Base-by-base conservation (phyloP, 192 early-diverging fungal species). In the Umbelopsis vinacea region DNA sequence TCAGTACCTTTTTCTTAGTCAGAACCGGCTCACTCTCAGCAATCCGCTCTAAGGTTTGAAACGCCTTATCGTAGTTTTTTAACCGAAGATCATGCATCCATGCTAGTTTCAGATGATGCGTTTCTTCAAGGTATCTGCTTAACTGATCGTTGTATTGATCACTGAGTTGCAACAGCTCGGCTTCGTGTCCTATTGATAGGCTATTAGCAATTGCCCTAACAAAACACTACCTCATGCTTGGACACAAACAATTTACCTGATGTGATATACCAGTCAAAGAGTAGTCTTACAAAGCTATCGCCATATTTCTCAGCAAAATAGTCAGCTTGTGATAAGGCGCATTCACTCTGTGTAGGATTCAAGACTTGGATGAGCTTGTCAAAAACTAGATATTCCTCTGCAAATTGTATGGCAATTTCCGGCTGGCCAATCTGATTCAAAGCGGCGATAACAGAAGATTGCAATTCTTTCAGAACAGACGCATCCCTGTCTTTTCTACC, bases 241-340 rank as follows among this genome's bases (percentile, higher is more conserved):
- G 11, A 17, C 15, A 29, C 19, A 37, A 29, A 63, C 33, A 14
- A 37, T 43, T 2, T 43, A 63, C 57, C 57, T 19, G 33, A 37
- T 3, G 10, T 35, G 11, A 63, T 63, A 17, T 38, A 63, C 57
- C 57, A 63, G 29, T 63, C 57, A 63, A 63, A 63, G 14, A 63
- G 33, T 14, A 63, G 15, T 37, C 12, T 63, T 33, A 63, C 26
- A 37, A 63, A 63, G 19, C 29, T 14, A 8, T 63, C 57, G 14
- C 57, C 57, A 63, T 63, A 63, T 63, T 63, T 63, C 12, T 63
- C 57, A 35, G 57, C 10, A 63, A 63, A 63, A 35, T 63, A 14
- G 12, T 63, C 33, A n/a, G 57, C 33, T 63, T 37, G 29, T 14
- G 12, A 22, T 29, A 38, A 19, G 26, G 57, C 57, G 33, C 12